Percentiles rank a stretch among this genome's conserved stretches.
Conservation (phyloP, 768 basidiomycete genomes). For the Mycena vulgaris region DNA sequence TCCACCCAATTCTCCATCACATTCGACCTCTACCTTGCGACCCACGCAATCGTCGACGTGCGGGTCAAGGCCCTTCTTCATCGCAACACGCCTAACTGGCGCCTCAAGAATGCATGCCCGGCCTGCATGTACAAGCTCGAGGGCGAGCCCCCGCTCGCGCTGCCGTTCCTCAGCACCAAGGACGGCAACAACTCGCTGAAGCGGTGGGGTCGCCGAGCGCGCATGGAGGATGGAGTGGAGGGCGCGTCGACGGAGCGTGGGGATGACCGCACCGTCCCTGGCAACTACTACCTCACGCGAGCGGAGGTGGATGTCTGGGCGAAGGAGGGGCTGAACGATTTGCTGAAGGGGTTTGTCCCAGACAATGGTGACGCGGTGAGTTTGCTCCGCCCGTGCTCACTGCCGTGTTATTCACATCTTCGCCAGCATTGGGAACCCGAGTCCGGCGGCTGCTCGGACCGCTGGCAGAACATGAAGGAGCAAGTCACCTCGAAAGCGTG, state of each 20-base stretch:
- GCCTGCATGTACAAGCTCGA: slow-evolving; percentile 55
- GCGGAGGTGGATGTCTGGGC: too few relatives aligned
- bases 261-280: not conserved
- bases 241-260: slow-evolving; percentile 36
- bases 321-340: too few relatives aligned
- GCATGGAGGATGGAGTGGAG: slow-evolving; percentile 36
- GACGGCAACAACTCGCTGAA: slow-evolving; percentile 55
- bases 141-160: slow-evolving; percentile 47
- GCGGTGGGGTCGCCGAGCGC: slow-evolving; percentile 38
- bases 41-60: slow-evolving; percentile 39
- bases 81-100: slow-evolving; percentile 49
- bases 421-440: too few relatives aligned
- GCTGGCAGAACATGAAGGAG: too few relatives aligned
- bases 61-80: slow-evolving; percentile 45
- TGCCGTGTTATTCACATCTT: too few relatives aligned
- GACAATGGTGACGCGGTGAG: too few relatives aligned
- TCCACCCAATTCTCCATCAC: slow-evolving; percentile 38
- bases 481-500: too few relatives aligned
- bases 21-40: slow-evolving; percentile 54
- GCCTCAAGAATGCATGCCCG: too few relatives aligned
- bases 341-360: too few relatives aligned
- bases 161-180: slow-evolving; percentile 43
- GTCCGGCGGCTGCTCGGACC: too few relatives aligned
- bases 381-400: too few relatives aligned
- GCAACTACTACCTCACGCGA: too few relatives aligned